These are phyloP conservation scores for Fistulinella cinereoalba DNA, from an alignment of 1,284 basidiomycete species.

Conservation along the genomic window DNA sequence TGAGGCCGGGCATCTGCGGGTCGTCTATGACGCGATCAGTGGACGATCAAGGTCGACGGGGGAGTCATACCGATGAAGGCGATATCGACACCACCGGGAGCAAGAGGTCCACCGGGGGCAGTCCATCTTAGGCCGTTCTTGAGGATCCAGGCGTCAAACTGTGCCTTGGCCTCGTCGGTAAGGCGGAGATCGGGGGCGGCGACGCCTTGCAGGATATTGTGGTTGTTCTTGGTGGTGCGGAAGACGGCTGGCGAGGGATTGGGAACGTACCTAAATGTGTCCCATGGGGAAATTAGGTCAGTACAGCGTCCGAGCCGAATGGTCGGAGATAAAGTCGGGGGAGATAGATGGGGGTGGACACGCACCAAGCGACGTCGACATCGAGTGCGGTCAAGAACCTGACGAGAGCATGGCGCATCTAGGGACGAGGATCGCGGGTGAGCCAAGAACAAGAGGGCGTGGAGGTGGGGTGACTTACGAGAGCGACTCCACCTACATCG, in stretches of 20 bases:
- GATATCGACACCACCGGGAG: constrained; percentile 75
- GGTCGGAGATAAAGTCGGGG: constrained; percentile 7
- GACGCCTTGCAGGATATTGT: constrained; percentile 86
- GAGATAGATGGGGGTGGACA: constrained; percentile 1
- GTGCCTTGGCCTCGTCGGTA: constrained; percentile 69
- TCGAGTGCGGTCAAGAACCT: constrained; percentile 76
- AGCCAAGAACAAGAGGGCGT: constrained; percentile 13
- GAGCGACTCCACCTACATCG: constrained; percentile 74
- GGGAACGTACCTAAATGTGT: constrained; percentile 72
- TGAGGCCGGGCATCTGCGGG: constrained; percentile 83
- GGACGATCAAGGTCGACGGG: neutral
- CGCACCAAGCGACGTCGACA: constrained; percentile 77
- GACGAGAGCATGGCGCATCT: constrained; percentile 89
- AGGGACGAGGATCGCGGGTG: constrained; percentile 19
- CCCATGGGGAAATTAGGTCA: neutral
- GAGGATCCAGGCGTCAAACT: constrained; percentile 85
- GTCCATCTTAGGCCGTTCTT: constrained; percentile 82
- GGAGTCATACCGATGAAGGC: constrained; percentile 69
- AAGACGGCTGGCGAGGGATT: constrained; percentile 84
- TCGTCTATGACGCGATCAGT: constrained; percentile 51
- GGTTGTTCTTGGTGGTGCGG: constrained; percentile 90
- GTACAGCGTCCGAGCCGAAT: constrained; percentile 2
- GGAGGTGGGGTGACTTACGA: constrained; percentile 48
- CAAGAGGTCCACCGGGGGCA: constrained; percentile 73
- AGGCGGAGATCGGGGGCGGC: constrained; percentile 71